Evolutionary conservation across 2,329 filamentous ascomycete genomes (phyloP).

Genomic region (Pseudogymnoascus sp.): DNA sequence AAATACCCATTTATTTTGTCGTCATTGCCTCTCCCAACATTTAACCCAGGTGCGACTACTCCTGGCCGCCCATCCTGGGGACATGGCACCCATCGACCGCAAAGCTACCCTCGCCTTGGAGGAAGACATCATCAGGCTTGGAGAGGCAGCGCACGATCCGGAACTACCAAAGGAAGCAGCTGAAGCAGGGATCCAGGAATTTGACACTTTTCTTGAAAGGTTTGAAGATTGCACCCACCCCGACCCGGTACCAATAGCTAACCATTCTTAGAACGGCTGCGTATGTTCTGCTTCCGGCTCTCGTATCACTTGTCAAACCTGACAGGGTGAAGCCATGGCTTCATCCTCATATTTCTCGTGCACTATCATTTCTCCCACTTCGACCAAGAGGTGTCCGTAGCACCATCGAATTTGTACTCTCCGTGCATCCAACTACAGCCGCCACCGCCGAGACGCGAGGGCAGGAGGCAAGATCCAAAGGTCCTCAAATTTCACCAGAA

Average conservation of each 20-base stretch:
- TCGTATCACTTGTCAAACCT: conserved; percentile 57
- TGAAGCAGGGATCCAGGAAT: background rate
- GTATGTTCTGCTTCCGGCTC: conserved; percentile 48
- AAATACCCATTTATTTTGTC: too few species aligned
- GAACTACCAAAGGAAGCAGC: background rate
- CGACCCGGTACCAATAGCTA: background rate
- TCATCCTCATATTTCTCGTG: conserved; percentile 44
- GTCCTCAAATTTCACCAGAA: conserved; percentile 59
- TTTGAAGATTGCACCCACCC: background rate
- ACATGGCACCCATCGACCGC: conserved; percentile 5
- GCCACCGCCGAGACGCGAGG: background rate
- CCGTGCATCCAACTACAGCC: conserved; percentile 46
- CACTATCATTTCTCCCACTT: conserved; percentile 52
- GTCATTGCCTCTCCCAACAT: background rate
- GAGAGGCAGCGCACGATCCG: conserved; percentile 1
- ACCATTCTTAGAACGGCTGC: conserved; percentile 31
- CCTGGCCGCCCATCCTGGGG: background rate
- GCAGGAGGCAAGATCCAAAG: conserved; percentile 31
- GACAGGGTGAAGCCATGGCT: conserved; percentile 50
- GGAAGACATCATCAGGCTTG: conserved; percentile 6
- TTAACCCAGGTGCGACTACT: background rate
- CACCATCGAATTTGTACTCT: conserved; percentile 62
- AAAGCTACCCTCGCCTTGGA: background rate
- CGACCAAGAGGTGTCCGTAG: conserved; percentile 55
- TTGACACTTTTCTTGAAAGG: background rate